Conservation (phyloP, 768 basidiomycete genomes). For the Clavaria fumosa region DNA sequence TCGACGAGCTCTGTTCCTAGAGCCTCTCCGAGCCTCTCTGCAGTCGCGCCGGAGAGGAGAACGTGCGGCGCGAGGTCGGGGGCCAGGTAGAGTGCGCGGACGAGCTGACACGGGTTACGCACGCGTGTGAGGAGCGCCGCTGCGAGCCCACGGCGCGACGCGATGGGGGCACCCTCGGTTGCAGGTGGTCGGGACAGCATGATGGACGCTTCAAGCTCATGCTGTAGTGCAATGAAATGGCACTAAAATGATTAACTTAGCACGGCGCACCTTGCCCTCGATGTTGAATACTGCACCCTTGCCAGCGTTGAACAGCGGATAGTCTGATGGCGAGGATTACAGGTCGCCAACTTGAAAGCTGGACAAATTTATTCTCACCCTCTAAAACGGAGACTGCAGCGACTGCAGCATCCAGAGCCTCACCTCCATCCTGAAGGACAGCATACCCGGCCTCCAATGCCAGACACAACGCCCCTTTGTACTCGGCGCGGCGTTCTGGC, state of each 20-base stretch:
- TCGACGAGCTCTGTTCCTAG: slow-evolving; percentile 48
- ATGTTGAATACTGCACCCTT: slow-evolving; percentile 76
- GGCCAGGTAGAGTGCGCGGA: slow-evolving; percentile 54
- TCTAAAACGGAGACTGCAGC: slow-evolving; percentile 63
- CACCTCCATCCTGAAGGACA: slow-evolving; percentile 50
- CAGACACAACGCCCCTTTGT: slow-evolving; percentile 35
- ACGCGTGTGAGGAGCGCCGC: slow-evolving; percentile 49
- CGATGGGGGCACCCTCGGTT: slow-evolving; percentile 42
- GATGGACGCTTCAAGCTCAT: slow-evolving; percentile 68
- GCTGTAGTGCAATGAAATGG: slow-evolving; percentile 25
- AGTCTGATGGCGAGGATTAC: slow-evolving; percentile 28
- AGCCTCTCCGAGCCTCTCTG: slow-evolving; percentile 42
- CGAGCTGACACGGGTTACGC: slow-evolving; percentile 61
- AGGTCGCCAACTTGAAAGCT: neutral
- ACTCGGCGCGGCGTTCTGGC: slow-evolving; percentile 41
- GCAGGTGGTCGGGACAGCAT: slow-evolving; percentile 70
- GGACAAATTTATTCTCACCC: slow-evolving; percentile 23
- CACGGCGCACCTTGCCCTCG: slow-evolving; percentile 48
- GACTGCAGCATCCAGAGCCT: slow-evolving; percentile 71
- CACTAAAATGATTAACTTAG: slow-evolving; percentile 1
- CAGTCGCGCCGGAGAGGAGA: slow-evolving; percentile 50
- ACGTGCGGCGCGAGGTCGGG: slow-evolving; percentile 47
- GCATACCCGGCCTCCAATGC: slow-evolving; percentile 50
- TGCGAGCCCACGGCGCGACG: slow-evolving; percentile 45
- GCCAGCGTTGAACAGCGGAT: slow-evolving; percentile 62